phyloP scores from a whole-genome alignment of 176 grass and related monocot genomes.

The Triticum timopheevii region DNA sequence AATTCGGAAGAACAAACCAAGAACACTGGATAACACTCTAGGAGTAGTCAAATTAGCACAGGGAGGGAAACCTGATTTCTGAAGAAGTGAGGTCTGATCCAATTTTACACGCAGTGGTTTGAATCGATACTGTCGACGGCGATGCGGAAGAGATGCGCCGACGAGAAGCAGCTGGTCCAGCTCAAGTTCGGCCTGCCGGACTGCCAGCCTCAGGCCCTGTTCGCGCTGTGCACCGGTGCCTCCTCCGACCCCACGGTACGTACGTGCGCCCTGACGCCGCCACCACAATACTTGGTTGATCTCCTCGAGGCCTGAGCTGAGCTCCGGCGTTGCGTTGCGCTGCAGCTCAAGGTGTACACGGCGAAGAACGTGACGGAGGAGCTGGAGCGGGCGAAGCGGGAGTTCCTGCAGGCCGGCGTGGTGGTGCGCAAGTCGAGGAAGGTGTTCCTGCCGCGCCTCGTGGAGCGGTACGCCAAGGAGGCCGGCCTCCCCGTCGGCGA shows the following conservation, averaged over 20 bases:
- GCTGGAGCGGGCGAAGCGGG: slow-evolving; percentile 80
- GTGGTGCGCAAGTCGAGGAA: slow-evolving; percentile 68
- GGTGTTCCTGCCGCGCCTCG: slow-evolving; percentile 66
- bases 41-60: neutral
- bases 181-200: slow-evolving; percentile 57
- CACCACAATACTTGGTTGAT: neutral
- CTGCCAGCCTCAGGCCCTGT: slow-evolving; percentile 73
- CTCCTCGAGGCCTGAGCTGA: neutral
- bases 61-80: no score
- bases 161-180: slow-evolving; percentile 77
- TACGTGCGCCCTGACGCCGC: slow-evolving; percentile 13
- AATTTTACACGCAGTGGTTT: slow-evolving; percentile 66
- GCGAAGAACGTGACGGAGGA: slow-evolving; percentile 71
- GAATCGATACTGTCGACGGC: slow-evolving; percentile 69
- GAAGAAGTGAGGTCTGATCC: neutral
- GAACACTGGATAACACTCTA: neutral
- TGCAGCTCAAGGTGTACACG: slow-evolving; percentile 83
- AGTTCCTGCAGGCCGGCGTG: slow-evolving; percentile 73
- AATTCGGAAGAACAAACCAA: neutral
- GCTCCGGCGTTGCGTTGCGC: neutral
- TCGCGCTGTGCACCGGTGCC: slow-evolving; percentile 80
- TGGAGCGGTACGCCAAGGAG: slow-evolving; percentile 81
- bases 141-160: slow-evolving; percentile 67
- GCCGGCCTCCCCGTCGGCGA: slow-evolving; percentile 46
- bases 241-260: slow-evolving; percentile 89